Evolutionary conservation across 257 asterid genomes (phyloP), one percentile per base, ranked within the genome.

Genomic region (Pogostemon cablin): DNA sequence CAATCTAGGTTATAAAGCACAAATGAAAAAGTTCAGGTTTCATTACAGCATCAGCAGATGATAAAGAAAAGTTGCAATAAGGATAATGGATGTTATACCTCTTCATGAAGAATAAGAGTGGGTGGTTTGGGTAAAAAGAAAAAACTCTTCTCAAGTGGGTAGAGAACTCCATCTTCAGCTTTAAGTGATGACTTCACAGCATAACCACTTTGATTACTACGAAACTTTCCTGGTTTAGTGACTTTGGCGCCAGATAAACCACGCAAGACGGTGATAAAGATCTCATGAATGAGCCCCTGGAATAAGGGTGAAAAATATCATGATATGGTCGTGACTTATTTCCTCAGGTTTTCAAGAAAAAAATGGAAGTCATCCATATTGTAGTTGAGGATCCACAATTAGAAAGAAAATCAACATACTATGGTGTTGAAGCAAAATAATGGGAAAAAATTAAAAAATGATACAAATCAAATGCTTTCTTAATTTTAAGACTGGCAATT

Each of bases 101-200:
- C 99, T 59, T 95, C 99, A 0, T 91, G 96, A 69, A 95, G 98
- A 76, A 95, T 89, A 63, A 91, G 90, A 67, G 99, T 91, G 55
- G 97, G 99, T 17, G 99, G 98, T 69, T 91, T 95, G 77, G 99
- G 99, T 66, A 95, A 76, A 79, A 95, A 95, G 98, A 95, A 95
- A 79, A 95, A 95, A 82, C 98, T 85, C 87, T 95, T 95, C 67
- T 95, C 99, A 52, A 95, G 97, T 53, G 98, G 97, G 87, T 95
- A 95, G 74, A 95, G 96, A 81, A 88, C 85, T 71, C 99, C 99
- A 77, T 95, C 99, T 87, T 95, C 99, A 81, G 99, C 99, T 87
- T 95, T 95, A 75, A 95, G 83, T 10, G 99, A 95, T 59, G 99
- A 95, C 80, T 91, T 95, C 73, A 95, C 98, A 69, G 97, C 97